Evolutionary conservation across 352 stramenopile genomes (phyloP), one percentile per base, ranked within the genome.

Genomic region (Phytopythium vexans): DNA sequence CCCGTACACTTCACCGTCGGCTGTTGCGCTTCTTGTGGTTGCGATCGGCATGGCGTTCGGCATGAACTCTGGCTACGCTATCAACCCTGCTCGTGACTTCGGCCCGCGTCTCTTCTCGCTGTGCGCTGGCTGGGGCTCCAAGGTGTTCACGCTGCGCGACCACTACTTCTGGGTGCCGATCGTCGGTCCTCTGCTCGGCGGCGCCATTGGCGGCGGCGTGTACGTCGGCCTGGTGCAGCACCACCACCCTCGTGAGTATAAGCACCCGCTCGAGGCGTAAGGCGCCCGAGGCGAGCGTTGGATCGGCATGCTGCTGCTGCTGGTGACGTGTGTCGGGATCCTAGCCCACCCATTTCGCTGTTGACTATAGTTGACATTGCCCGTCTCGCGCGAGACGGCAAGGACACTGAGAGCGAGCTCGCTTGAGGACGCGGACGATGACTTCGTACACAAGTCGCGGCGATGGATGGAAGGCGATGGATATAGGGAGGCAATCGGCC

Each of bases 21-120:
- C 72, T 3, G 64, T 83, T 40, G 77, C 74, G 36, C 39, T 86
- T 9, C 54, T 89, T 14, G 68, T 90, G 39, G 66, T 79, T 33
- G 76, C 60, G 3, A 78, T 90, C 38, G 77, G 79, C 40, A 90
- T 90, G 70, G 73, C 74, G 7, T 88, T 90, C 45, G 80, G 80
- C 38, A 73, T 79, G 52, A 90, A 87, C 57, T 75, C 80, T 11
- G 74, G 80, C 46, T 90, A 86, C 58, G 80, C 80, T 31, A 58
- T 90, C 32, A 90, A 90, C 62, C 80, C 75, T 1, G 75, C 75
- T 1, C 68, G 71, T 49, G 75, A 86, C 55, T 78, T 86, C 16
- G 72, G 67, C 8, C 70, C 70, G 33, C 69, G 75, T 32, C 34
- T 86, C 12, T 80, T 87, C 32, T 64, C 73, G 33, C 51, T 49